These are phyloP conservation scores for Gynandropsis gynandra DNA, from an alignment of 345 rosid genomes.

Conservation along the genomic window DNA sequence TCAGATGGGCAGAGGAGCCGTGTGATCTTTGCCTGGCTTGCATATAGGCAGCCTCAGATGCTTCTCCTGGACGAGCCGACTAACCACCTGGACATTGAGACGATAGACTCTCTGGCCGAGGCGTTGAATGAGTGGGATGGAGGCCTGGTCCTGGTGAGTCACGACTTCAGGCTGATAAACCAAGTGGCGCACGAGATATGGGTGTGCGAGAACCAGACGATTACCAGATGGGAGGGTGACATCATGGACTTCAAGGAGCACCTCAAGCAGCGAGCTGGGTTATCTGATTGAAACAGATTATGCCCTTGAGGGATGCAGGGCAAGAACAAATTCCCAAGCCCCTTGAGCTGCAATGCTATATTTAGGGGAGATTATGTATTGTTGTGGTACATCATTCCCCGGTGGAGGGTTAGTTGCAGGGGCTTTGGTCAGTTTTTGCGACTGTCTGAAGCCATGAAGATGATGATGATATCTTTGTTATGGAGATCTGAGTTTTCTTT, in stretches of 20 bases:
- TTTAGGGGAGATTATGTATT: too few relatives aligned
- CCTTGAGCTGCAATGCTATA: too few relatives aligned
- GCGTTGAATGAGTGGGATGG: constrained; percentile 90
- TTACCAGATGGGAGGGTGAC: constrained; percentile 72
- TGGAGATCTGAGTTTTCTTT: too few relatives aligned
- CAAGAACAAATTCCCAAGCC: too few relatives aligned
- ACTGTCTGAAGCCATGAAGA: too few relatives aligned
- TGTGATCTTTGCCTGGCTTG: constrained; percentile 95
- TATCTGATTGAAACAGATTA: constrained; percentile 31
- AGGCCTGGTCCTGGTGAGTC: constrained; percentile 80
- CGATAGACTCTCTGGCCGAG: constrained; percentile 84
- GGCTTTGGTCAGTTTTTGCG: too few relatives aligned
- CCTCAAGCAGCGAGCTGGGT: constrained; percentile 71
- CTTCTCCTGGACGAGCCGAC: constrained; percentile 94
- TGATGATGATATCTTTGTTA: too few relatives aligned
- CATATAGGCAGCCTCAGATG: constrained; percentile 89
- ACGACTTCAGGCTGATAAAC: constrained; percentile 83
- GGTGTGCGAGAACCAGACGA: constrained; percentile 72
- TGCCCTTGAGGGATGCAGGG: too few relatives aligned
- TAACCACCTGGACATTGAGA: constrained; percentile 95
- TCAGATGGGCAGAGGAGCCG: constrained; percentile 97
- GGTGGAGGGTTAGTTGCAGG: too few relatives aligned
- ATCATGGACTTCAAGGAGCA: constrained; percentile 81
- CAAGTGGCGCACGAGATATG: constrained; percentile 86
- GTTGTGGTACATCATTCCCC: too few relatives aligned